Base-by-base conservation (phyloP, 257 asterid species). In the Solanum clarkiae region DNA sequence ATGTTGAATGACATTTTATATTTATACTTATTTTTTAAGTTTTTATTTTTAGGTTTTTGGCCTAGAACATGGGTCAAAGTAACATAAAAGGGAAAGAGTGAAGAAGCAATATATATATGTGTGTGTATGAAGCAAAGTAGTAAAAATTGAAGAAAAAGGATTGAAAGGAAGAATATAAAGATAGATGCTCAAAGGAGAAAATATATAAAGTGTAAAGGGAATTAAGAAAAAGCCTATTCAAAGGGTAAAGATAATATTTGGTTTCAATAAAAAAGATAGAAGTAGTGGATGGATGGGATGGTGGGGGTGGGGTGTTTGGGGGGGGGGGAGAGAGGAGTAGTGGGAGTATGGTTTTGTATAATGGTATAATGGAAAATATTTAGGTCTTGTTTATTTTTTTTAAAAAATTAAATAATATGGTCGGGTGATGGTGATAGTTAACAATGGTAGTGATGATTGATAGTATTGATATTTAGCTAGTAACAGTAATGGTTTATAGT, bases 1-100 rank as follows among this genome's bases (percentile, higher is more conserved):
- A 89, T 80, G 26, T 93, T 95, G 86, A 83, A 74, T 18, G 97
- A 92, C 93, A 91, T 90, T 40, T 70, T 87, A 84, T 88, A n/a
- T 51, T 77, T 15, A 24, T 49, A 17, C 40, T 70, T 2, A 15
- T 8, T 14, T 2, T 15, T 75, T 24, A 7, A 36, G 4, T 36
- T 36, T 36, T 36, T 4, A 36, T 36, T 36, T 3, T 36, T 24
- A 26, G 47, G 82, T 8, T 24, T 26, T 77, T 26, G 45, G 42
- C 5, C 45, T 26, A 15, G 47, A 26, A 77, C 18, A 49, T 49
- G 62, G 45, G 26, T 77, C 26, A 49, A 51, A 69, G 79, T 36
- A 69, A 18, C 24, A 45, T 45, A 2, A 20, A 70, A 77, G 45
- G 24, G 44, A 14, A n/a, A 47, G 42, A 75, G 54, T 11, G 45